phyloP scores from a whole-genome alignment of 2,329 filamentous ascomycete species.

The Stemphylium beticola region DNA sequence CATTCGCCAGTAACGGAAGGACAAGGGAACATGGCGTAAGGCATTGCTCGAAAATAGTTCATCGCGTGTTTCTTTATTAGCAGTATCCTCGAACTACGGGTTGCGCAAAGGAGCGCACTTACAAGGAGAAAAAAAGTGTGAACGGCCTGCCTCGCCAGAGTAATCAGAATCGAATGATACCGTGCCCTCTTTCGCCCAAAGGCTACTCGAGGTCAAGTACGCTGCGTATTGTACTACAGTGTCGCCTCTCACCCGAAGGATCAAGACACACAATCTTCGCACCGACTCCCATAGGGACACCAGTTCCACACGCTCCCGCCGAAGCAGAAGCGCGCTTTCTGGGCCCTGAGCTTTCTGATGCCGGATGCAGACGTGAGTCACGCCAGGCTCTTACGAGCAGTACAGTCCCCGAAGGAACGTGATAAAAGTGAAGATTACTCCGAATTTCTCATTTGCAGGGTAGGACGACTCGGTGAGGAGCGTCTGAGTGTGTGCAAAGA shows the following conservation, averaged over 20 bases:
- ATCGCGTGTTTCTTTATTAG: slow-evolving; percentile 37
- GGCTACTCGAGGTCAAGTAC: slow-evolving; percentile 60
- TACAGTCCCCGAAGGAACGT: slow-evolving; percentile 51
- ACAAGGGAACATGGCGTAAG: not conserved
- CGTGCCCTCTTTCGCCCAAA: slow-evolving; percentile 50
- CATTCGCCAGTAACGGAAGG: not conserved
- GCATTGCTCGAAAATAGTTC: not conserved
- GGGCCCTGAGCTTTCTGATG: slow-evolving; percentile 87
- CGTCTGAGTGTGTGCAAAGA: slow-evolving; percentile 85
- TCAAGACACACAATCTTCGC: slow-evolving; percentile 87
- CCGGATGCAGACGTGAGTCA: slow-evolving; percentile 82
- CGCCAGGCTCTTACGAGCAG: slow-evolving; percentile 89
- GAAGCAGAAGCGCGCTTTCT: slow-evolving; percentile 33
- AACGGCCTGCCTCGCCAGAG: slow-evolving; percentile 81
- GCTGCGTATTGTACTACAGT: slow-evolving; percentile 98
- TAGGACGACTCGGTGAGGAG: slow-evolving; percentile 38
- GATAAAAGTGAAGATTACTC: slow-evolving; percentile 83
- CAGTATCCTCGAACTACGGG: slow-evolving; percentile 47
- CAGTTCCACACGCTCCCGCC: slow-evolving; percentile 32
- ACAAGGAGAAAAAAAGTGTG: slow-evolving; percentile 61
- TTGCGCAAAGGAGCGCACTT: slow-evolving; percentile 43
- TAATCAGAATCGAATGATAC: slow-evolving; percentile 93
- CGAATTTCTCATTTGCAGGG: slow-evolving; percentile 95
- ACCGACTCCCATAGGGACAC: slow-evolving; percentile 84
- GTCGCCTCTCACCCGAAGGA: slow-evolving; percentile 55